These are phyloP conservation scores for Medicago arabica DNA, from an alignment of 306 rosid genomes.

Conservation along the genomic window DNA sequence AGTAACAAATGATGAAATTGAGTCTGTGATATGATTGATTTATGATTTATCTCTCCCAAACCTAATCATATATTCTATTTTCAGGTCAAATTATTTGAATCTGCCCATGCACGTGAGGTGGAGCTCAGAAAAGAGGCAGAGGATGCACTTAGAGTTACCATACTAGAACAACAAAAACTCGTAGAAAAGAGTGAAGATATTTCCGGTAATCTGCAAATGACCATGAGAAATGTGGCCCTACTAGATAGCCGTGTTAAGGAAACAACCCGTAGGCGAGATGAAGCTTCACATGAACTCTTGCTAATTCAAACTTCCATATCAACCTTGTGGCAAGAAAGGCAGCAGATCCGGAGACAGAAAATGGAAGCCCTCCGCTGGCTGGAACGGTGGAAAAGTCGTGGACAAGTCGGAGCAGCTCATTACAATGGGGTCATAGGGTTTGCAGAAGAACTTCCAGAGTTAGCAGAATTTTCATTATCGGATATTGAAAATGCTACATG, in stretches of 20 bases:
- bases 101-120: constrained; percentile 56
- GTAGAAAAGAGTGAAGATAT: constrained; percentile 55
- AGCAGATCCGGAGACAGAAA: constrained; percentile 70
- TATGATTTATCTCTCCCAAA: constrained; percentile 28
- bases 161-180: constrained; percentile 61
- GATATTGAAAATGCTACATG: constrained; percentile 86
- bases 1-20: constrained; percentile 16
- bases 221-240: constrained; percentile 70
- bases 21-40: constrained; percentile 13
- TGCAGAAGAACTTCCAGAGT: constrained; percentile 59
- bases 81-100: constrained; percentile 66
- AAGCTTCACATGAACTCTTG: constrained; percentile 64
- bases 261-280: constrained; percentile 66
- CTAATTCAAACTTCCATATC: constrained; percentile 75
- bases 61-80: constrained; percentile 13
- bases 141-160: constrained; percentile 53
- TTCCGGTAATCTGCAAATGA: constrained; percentile 54
- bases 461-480: constrained; percentile 74
- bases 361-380: constrained; percentile 81
- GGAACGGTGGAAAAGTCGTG: constrained; percentile 70
- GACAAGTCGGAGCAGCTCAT: constrained; percentile 61
- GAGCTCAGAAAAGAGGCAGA: constrained; percentile 65
- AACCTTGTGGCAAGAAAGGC: constrained; percentile 70
- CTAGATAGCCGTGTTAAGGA: constrained; percentile 66
- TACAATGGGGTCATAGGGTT: constrained; percentile 60